Evolutionary conservation across 768 basidiomycete genomes (phyloP), one percentile per base, ranked within the genome.

Genomic region (Gelatoporia subvermispora): DNA sequence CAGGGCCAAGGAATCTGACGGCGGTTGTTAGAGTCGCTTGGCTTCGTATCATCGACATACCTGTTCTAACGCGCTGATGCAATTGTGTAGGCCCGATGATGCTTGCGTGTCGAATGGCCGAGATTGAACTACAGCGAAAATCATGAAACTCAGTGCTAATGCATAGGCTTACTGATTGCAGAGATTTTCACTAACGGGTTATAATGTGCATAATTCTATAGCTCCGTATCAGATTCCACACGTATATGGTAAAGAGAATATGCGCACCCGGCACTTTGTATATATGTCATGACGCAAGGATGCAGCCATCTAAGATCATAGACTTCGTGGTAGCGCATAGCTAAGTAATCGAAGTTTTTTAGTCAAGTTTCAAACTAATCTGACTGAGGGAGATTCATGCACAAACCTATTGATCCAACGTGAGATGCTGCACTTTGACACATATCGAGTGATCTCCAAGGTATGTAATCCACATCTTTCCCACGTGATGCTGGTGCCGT

Each of bases 381-480:
- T 23, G 21, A 39, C 40, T 16, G 16, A 9, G 10, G 35, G 37
- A 16, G 56, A n/a, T n/a, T n/a, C n/a, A n/a, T n/a, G n/a, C n/a
- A n/a, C 65, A n/a, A 53, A 85, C 88, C 77, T 53, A 84, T 76
- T 3, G 79, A 71, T 50, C 81, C 81, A 41, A 89, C 69, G 54
- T 86, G 83, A 40, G 74, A 77, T 22, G 88, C 88, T 39, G 88
- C 88, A 42, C 77, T 70, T 64, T 87, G 85, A n/a, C 85, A 83
- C 16, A 88, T 69, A 58, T 90, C 88, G 51, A 88, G 85, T 2
- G 87, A 81, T 60, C 84, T 83, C 51, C 78, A 68, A 22, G 80
- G 81, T 8, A 72, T 57, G 0, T 77, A 72, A 25, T 72, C 68
- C 2, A 64, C 60, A 17, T 63, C 63, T 28, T 55, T 31, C 41